Conservation (phyloP, 2,329 filamentous ascomycete species). For the Trichothecium roseum region DNA sequence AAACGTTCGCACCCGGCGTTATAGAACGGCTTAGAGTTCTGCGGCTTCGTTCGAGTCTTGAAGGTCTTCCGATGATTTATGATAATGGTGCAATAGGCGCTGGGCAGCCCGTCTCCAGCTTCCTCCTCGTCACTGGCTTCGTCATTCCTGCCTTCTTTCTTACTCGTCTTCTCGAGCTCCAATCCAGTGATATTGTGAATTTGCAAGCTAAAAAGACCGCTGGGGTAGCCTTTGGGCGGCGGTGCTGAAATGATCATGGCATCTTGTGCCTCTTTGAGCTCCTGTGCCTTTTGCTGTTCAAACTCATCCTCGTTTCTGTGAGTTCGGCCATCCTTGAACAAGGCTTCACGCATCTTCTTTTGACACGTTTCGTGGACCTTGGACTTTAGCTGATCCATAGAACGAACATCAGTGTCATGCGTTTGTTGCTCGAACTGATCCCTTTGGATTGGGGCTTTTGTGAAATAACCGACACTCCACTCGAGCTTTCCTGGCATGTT, state of each 20-base stretch:
- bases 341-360: constrained; percentile 55
- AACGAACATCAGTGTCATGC: constrained; percentile 45
- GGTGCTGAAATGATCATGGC: constrained; percentile 59
- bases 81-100: constrained; percentile 62
- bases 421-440: constrained; percentile 53
- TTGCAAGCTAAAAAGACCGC: constrained; percentile 59
- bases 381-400: constrained; percentile 46
- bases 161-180: constrained; percentile 47
- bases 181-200: constrained; percentile 65
- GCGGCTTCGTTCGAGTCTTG: constrained; percentile 65
- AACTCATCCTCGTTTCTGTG: constrained; percentile 50
- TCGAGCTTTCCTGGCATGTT: constrained; percentile 58
- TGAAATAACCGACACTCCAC: constrained; percentile 64
- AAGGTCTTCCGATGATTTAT: constrained; percentile 62
- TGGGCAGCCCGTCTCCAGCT: constrained; percentile 54
- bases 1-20: constrained; percentile 68
- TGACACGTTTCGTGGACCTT: constrained; percentile 44
- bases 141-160: constrained; percentile 20
- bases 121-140: constrained; percentile 47
- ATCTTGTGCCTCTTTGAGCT: constrained; percentile 50
- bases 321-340: constrained; percentile 28
- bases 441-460: constrained; percentile 53
- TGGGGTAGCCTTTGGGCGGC: constrained; percentile 49
- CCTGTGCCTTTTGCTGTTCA: constrained; percentile 57
- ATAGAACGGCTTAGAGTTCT: constrained; percentile 70